A percentile compares a stretch with the other conserved stretches of the same genome.
Conservation (phyloP, 169 alveolate species). For the Toxoplasma gondii region DNA sequence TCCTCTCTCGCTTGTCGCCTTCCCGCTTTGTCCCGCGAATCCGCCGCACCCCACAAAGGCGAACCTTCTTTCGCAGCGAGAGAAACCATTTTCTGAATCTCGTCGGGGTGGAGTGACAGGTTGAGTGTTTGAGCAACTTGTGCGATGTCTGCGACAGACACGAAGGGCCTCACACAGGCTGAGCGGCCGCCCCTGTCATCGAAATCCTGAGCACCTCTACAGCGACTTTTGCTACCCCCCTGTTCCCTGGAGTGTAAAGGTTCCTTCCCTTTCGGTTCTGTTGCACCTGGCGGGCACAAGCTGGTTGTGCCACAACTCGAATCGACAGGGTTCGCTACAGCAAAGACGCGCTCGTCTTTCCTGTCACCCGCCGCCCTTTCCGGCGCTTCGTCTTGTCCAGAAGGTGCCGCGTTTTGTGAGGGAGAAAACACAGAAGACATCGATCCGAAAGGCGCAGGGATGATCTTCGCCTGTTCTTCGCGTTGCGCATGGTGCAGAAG, state of each 20-base stretch:
- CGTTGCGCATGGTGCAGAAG: background rate
- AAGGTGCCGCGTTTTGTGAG: background rate
- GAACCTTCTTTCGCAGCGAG: background rate
- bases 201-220: background rate
- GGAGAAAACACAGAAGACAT: background rate
- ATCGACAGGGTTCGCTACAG: too few relatives aligned
- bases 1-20: background rate
- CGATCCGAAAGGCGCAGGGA: background rate
- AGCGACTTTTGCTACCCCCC: background rate
- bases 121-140: background rate
- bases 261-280: too few relatives aligned
- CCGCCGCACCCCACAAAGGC: background rate
- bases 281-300: too few relatives aligned
- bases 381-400: too few relatives aligned
- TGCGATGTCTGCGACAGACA: background rate
- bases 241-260: too few relatives aligned
- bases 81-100: conserved; percentile 15
- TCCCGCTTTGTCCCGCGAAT: too few relatives aligned
- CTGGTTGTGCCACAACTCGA: too few relatives aligned
- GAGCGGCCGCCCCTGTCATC: background rate
- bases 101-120: background rate
- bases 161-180: background rate
- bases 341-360: too few relatives aligned
- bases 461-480: background rate
- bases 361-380: too few relatives aligned